Percentiles rank a stretch among this genome's conserved stretches.
phyloP scores from a whole-genome alignment of 345 rosid genomes.

The Heritiera fomes region DNA sequence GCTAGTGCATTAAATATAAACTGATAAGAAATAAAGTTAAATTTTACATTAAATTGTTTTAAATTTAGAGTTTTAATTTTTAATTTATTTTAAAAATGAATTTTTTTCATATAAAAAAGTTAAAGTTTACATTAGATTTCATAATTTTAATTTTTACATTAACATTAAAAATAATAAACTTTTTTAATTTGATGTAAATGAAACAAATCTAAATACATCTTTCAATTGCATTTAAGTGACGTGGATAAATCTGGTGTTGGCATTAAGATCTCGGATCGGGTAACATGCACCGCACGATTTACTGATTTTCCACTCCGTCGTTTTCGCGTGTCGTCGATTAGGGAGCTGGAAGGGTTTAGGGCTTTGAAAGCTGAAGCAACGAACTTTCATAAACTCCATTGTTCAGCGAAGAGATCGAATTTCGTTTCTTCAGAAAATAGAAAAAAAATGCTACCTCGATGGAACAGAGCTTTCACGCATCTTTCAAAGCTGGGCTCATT shows the following conservation, averaged over 20 bases:
- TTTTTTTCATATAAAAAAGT: too few species aligned
- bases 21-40: too few species aligned
- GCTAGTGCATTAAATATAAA: too few species aligned
- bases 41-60: too few species aligned
- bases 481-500: slow-evolving; percentile 44
- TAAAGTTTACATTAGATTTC: too few species aligned
- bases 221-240: background rate
- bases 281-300: slow-evolving; percentile 7
- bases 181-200: too few species aligned
- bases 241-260: background rate
- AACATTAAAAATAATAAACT: too few species aligned
- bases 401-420: background rate
- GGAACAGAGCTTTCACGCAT: slow-evolving; percentile 42
- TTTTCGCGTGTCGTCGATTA: background rate
- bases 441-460: slow-evolving; percentile 56
- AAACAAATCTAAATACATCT: too few species aligned
- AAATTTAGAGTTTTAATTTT: too few species aligned
- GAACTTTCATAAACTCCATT: background rate
- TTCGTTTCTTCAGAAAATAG: background rate
- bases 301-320: background rate
- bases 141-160: too few species aligned
- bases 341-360: slow-evolving; percentile 17
- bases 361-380: slow-evolving; percentile 13
- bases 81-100: too few species aligned
- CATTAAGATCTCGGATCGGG: background rate